Percentiles rank a stretch among this genome's conserved stretches.
Conservation (phyloP, 192 early-diverging fungal species). For the Chytriomyces hyalinus region DNA sequence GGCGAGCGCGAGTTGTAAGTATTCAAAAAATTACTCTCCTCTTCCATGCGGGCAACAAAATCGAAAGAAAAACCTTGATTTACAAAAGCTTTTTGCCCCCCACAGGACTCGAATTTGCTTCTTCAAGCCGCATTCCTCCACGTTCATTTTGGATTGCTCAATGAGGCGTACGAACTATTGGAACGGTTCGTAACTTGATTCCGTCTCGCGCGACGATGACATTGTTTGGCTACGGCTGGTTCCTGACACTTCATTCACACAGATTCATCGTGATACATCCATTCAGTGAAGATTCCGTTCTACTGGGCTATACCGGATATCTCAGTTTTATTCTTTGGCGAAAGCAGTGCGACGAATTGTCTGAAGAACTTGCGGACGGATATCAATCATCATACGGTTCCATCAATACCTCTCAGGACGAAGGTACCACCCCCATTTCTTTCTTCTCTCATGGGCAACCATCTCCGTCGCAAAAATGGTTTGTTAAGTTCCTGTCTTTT, state of each 20-base stretch:
- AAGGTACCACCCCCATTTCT: too few species aligned
- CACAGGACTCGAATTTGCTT: slow-evolving; percentile 6
- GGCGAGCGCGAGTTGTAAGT: neutral
- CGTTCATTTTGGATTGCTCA: slow-evolving; percentile 5
- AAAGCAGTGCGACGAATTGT: neutral
- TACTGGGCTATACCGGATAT: slow-evolving; percentile 10
- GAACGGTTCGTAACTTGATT: slow-evolving; percentile 7
- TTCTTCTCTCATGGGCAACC: too few species aligned
- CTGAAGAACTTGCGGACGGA: neutral
- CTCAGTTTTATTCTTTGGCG: slow-evolving; percentile 15
- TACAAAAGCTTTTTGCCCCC: neutral
- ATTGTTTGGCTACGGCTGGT: neutral
- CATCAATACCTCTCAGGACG: too few species aligned
- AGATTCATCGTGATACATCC: neutral
- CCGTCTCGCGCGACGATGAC: neutral
- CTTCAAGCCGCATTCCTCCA: slow-evolving; percentile 8
- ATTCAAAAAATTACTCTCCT: neutral
- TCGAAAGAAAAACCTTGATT: neutral
- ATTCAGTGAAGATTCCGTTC: slow-evolving; percentile 4
- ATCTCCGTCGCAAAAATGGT: too few species aligned
- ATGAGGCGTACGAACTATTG: slow-evolving; percentile 11
- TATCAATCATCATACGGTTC: neutral
- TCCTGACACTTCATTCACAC: neutral
- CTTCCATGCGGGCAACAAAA: neutral
- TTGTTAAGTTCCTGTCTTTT: neutral